These are phyloP conservation scores for Xerocomellus amylosporus DNA, from an alignment of 768 basidiomycete species.

Conservation along the genomic window DNA sequence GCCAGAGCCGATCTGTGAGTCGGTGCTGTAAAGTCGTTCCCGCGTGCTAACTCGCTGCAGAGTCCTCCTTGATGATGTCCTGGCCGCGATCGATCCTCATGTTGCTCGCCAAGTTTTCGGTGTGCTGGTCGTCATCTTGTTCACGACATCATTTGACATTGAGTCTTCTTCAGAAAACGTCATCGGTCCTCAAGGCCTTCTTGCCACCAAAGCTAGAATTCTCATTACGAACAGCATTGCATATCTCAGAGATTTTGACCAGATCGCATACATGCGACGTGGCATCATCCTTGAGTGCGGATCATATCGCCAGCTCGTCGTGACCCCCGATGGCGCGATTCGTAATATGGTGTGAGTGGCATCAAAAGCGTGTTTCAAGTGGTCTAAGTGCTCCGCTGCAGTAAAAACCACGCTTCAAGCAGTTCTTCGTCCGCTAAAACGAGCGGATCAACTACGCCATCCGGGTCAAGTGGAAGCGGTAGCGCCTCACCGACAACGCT, in stretches of 20 bases:
- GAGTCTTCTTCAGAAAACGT: conserved; percentile 58
- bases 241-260: conserved; percentile 75
- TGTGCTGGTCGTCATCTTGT: conserved; percentile 21
- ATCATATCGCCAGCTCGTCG: conserved; percentile 58
- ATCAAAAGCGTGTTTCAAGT: not conserved
- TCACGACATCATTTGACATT: not conserved
- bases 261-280: conserved; percentile 68
- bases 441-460: conserved; percentile 50
- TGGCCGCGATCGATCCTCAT: conserved; percentile 80
- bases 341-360: conserved; percentile 68
- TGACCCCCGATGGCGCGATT: conserved; percentile 61
- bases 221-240: conserved; percentile 85
- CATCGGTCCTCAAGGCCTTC: conserved; percentile 79
- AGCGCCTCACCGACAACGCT: conserved; percentile 17
- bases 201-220: conserved; percentile 78
- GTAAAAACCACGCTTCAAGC: conserved; percentile 44
- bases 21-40: too few species aligned
- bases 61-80: conserved; percentile 82
- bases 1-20: conserved; percentile 82
- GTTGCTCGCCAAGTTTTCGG: conserved; percentile 84
- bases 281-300: conserved; percentile 83
- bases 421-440: conserved; percentile 39
- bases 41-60: conserved; percentile 31
- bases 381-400: conserved; percentile 9
- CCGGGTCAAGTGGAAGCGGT: conserved; percentile 29